Percentiles rank a stretch among this genome's conserved stretches.
Conservation (phyloP, 768 basidiomycete genomes). For the Baorangia bicolor region DNA sequence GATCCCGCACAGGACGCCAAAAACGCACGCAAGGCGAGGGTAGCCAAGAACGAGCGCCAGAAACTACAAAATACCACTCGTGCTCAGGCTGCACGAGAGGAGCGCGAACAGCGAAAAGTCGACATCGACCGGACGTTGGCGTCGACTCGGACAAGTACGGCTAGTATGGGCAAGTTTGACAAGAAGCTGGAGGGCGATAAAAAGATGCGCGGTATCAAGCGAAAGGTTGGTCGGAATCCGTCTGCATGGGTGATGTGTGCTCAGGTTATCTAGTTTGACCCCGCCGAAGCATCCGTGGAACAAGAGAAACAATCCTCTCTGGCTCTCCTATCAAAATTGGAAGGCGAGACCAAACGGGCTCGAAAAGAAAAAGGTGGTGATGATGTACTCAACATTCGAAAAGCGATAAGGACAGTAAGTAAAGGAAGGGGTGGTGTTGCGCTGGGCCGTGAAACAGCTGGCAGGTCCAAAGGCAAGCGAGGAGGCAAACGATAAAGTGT, state of each 20-base stretch:
- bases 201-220: slow-evolving; percentile 82
- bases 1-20: slow-evolving; percentile 79
- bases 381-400: slow-evolving; percentile 80
- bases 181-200: slow-evolving; percentile 88
- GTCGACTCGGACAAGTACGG: slow-evolving; percentile 79
- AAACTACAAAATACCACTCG: slow-evolving; percentile 69
- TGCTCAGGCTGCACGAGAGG: slow-evolving; percentile 38
- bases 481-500: slow-evolving; percentile 27
- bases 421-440: slow-evolving; percentile 66
- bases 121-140: slow-evolving; percentile 79
- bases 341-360: slow-evolving; percentile 59
- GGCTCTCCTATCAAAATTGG: slow-evolving; percentile 74
- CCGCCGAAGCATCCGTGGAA: slow-evolving; percentile 63
- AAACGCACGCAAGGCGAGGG: slow-evolving; percentile 74
- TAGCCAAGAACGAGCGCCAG: slow-evolving; percentile 84
- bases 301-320: slow-evolving; percentile 74
- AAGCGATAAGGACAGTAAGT: slow-evolving; percentile 78
- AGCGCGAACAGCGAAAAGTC: slow-evolving; percentile 55
- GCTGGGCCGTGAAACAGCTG: slow-evolving; percentile 44
- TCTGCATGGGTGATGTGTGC: background rate
- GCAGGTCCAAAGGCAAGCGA: slow-evolving; percentile 27
- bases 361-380: slow-evolving; percentile 43
- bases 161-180: slow-evolving; percentile 95
- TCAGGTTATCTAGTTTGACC: slow-evolving; percentile 66
- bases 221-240: slow-evolving; percentile 61